Evolutionary conservation across 768 basidiomycete genomes (phyloP), one percentile per base, ranked within the genome.

Genomic region (Suillus ampliporus): DNA sequence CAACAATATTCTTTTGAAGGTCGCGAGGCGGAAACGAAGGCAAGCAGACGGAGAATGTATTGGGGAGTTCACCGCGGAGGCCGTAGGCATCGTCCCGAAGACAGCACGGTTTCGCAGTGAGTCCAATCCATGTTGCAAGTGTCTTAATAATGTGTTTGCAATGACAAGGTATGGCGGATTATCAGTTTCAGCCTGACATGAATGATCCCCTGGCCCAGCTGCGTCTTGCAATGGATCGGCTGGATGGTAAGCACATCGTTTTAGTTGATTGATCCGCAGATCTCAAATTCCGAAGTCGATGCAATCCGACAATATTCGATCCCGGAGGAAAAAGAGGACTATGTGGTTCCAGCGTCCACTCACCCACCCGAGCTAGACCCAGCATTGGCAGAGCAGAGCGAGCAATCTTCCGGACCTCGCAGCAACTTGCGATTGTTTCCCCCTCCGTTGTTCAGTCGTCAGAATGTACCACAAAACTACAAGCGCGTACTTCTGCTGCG

Each of bases 41-140:
- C 71, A 57, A 48, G 60, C 60, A n/a, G 73, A 66, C 14, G 64
- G 61, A 54, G 66, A 70, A 51, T 54, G 72, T 6, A 44, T 83
- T 19, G 92, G 93, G 14, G 88, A 95, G 70, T 97, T 90, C 74
- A 89, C 83, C 2, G 83, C 87, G 15, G 84, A 91, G 62, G 83
- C 90, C 0, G 74, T 92, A 9, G 97, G 96, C 0, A 76, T 89
- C 14, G 81, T 91, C n/a, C 80, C 86, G 0, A 94, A 91, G 77
- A 93, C 94, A 4, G 90, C 88, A 57, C 84, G 97, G 58, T 99
- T 98, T 78, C 85, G 96, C 77, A 90, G 97, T 96, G 71, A 77
- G 90, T 81, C 11, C 21, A 28, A 38, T 58, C 26, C 23, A 54
- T 44, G 14, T 26, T 9, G 47, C 23, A 59, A 48, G 19, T 15